Percentiles rank a stretch among this genome's conserved stretches.
phyloP scores from a whole-genome alignment of 208 protist species.

The Leishmania tropica region DNA sequence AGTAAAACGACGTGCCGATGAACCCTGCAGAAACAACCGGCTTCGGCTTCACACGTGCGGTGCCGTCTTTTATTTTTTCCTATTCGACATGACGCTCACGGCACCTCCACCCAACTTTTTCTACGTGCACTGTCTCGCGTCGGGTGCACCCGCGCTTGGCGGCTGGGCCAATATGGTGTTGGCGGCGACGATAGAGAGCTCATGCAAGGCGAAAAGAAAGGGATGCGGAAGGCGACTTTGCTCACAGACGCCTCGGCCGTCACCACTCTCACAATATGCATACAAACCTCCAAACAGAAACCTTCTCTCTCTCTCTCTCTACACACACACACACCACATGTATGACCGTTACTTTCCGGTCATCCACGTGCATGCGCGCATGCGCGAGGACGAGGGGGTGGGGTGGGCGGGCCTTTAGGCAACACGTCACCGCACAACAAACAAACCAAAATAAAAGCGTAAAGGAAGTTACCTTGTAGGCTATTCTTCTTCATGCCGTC shows the following conservation, averaged over 20 bases:
- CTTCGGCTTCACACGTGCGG: not conserved
- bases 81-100: not conserved
- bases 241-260: not conserved
- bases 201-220: not conserved
- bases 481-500: not conserved
- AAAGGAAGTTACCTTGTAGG: not conserved
- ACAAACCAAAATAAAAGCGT: slow-evolving; percentile 13
- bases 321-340: not conserved
- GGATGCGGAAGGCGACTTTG: not conserved
- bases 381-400: not conserved
- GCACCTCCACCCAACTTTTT: not conserved
- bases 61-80: not conserved
- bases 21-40: not conserved
- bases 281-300: not conserved
- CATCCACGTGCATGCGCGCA: not conserved
- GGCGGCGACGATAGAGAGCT: not conserved
- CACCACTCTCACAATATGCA: not conserved
- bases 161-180: not conserved
- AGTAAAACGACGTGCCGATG: not conserved
- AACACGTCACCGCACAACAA: not conserved
- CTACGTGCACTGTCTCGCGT: not conserved
- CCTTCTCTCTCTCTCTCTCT: not conserved
- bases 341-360: not conserved
- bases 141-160: not conserved
- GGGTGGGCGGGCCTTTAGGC: not conserved